phyloP scores from a whole-genome alignment of 148 eudicot species.

The Vaccinium macrocarpon region DNA sequence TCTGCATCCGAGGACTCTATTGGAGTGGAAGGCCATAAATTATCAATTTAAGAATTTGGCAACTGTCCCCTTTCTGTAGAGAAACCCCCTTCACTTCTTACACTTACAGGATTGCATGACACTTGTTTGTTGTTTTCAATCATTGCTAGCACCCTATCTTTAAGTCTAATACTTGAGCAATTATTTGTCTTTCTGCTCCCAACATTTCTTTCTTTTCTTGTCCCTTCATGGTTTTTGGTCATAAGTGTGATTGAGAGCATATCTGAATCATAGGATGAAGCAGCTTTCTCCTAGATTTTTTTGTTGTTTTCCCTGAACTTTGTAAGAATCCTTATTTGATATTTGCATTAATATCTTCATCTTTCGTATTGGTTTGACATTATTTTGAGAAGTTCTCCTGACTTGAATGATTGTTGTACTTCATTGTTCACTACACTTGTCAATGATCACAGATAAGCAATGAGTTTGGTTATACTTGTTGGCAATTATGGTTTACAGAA shows the following conservation, averaged over 20 bases:
- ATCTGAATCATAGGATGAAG: not conserved
- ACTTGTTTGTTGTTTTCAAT: not conserved
- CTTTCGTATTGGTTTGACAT: not conserved
- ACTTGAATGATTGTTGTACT: conserved; percentile 3
- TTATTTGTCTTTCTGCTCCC: not conserved
- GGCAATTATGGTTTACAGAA: not conserved
- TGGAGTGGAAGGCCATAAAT: not conserved
- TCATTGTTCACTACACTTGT: not conserved
- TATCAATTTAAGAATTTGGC: not conserved
- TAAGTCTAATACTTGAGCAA: not conserved
- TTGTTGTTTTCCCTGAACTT: not conserved
- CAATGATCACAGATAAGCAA: not conserved
- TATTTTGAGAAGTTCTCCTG: conserved; percentile 6
- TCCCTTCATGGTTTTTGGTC: not conserved
- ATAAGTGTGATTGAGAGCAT: not conserved
- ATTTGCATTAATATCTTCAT: not conserved
- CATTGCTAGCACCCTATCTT: not conserved
- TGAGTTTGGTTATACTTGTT: not conserved
- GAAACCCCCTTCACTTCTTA: not conserved
- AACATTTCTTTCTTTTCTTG: not conserved
- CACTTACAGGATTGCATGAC: not conserved
- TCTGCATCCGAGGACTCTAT: not conserved
- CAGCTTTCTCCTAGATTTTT: not conserved
- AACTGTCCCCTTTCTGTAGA: not conserved
- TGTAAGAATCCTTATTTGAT: not conserved